Percentiles rank a stretch among this genome's conserved stretches.
These are phyloP conservation scores for Leccinum brunneo-olivaceum DNA, from an alignment of 1,284 basidiomycete genomes.

Conservation along the genomic window DNA sequence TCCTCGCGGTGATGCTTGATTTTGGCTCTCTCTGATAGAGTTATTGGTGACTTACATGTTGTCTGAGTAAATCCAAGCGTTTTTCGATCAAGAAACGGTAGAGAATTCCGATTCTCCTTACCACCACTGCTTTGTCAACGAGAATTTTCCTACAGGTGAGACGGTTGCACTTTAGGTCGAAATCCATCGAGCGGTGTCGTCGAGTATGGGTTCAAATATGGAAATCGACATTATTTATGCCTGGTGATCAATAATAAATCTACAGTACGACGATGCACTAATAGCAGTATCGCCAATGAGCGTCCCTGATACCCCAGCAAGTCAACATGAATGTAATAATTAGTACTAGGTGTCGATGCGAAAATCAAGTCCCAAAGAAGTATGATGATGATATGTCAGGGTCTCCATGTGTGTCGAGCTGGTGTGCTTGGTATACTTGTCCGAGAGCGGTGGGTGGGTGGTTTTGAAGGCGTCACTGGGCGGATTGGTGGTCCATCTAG, in stretches of 20 bases:
- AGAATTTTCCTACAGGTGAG: constrained; percentile 61
- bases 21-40: constrained; percentile 15
- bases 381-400: constrained; percentile 21
- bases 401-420: constrained; percentile 32
- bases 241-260: background rate
- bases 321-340: constrained; percentile 29
- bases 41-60: constrained; percentile 39
- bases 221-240: constrained; percentile 2
- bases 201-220: constrained; percentile 3
- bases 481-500: constrained; percentile 33
- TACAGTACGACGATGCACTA: constrained; percentile 1
- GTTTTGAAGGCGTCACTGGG: constrained; percentile 39
- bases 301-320: constrained; percentile 21
- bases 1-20: constrained; percentile 6
- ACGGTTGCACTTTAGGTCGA: constrained; percentile 65
- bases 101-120: constrained; percentile 28
- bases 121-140: constrained; percentile 74
- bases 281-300: constrained; percentile 19
- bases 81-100: constrained; percentile 8
- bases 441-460: constrained; percentile 28
- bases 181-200: constrained; percentile 31
- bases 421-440: constrained; percentile 31
- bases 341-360: constrained; percentile 19
- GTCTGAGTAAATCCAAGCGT: constrained; percentile 24
- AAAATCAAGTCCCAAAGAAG: constrained; percentile 15